Evolutionary conservation across 169 alveolate genomes (phyloP).

Genomic region (Perkinsus olseni): DNA sequence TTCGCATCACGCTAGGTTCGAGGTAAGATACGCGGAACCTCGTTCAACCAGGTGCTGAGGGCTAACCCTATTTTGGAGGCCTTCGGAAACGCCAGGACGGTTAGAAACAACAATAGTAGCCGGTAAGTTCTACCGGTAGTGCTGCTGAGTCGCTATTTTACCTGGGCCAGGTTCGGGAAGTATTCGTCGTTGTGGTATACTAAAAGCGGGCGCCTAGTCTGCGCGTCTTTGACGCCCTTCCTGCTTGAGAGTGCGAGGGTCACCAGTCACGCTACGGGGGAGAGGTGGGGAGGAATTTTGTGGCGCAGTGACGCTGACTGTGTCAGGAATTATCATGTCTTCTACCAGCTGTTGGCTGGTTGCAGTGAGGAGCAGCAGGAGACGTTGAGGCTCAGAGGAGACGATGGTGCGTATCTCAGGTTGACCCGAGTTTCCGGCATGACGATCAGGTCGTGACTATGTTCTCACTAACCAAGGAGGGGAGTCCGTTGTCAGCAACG

Average conservation of each 20-base stretch:
- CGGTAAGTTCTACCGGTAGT: slow-evolving; percentile 71
- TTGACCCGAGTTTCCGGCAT: background rate
- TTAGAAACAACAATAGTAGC: slow-evolving; percentile 88
- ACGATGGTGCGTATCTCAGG: background rate
- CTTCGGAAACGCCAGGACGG: slow-evolving; percentile 95
- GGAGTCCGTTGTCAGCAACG: background rate
- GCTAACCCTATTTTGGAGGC: slow-evolving; percentile 96
- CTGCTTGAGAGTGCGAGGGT: slow-evolving; percentile 66
- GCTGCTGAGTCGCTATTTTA: slow-evolving; percentile 1
- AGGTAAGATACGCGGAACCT: background rate
- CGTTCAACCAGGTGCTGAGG: background rate
- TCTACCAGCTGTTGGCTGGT: slow-evolving; percentile 78
- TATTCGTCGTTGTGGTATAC: slow-evolving; percentile 37
- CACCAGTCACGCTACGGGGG: background rate
- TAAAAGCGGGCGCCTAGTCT: slow-evolving; percentile 66
- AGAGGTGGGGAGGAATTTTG: background rate
- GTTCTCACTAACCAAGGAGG: background rate
- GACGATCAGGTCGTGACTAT: background rate
- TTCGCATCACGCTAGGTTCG: no score
- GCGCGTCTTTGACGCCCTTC: slow-evolving; percentile 85
- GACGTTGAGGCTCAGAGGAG: background rate
- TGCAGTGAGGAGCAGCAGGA: background rate
- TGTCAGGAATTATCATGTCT: slow-evolving; percentile 75
- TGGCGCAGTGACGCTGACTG: background rate
- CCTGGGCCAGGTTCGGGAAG: slow-evolving; percentile 34